Evolutionary conservation across 2,329 filamentous ascomycete genomes (phyloP).

Genomic region (Paraphoma sp.): DNA sequence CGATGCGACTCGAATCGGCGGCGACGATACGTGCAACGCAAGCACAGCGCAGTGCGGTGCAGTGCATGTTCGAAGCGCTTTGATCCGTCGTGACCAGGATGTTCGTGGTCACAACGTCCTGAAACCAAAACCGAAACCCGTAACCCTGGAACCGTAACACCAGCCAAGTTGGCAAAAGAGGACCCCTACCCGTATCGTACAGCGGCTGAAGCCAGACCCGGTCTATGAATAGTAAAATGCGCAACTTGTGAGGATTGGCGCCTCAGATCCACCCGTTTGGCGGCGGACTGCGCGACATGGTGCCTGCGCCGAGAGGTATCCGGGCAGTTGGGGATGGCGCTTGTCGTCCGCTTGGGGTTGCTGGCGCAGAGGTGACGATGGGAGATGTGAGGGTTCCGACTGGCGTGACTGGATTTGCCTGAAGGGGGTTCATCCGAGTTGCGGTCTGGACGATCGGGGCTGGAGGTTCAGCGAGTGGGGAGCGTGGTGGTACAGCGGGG

Average conservation of each 20-base stretch:
- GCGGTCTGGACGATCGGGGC: slow-evolving; percentile 30
- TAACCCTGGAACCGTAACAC: slow-evolving; percentile 21
- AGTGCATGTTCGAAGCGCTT: no score
- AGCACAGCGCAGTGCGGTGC: no score
- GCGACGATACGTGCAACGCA: no score
- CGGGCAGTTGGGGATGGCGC: slow-evolving; percentile 38
- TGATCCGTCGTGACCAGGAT: neutral
- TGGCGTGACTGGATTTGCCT: slow-evolving; percentile 29
- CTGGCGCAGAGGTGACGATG: slow-evolving; percentile 19
- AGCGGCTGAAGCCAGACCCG: slow-evolving; percentile 24
- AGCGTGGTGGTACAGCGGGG: slow-evolving; percentile 33
- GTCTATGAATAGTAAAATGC: slow-evolving; percentile 21
- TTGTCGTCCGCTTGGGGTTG: slow-evolving; percentile 18
- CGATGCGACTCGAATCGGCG: neutral
- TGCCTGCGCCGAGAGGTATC: slow-evolving; percentile 45
- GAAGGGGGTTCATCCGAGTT: slow-evolving; percentile 40
- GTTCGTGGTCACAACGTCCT: neutral
- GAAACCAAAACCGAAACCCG: slow-evolving; percentile 7
- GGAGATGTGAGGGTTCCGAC: slow-evolving; percentile 21
- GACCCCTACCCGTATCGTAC: slow-evolving; percentile 18
- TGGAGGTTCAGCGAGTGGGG: slow-evolving; percentile 11
- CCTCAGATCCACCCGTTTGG: slow-evolving; percentile 44
- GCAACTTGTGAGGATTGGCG: neutral
- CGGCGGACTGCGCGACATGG: slow-evolving; percentile 44
- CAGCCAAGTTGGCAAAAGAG: slow-evolving; percentile 1